Evolutionary conservation across 768 basidiomycete species (phyloP).

Genomic region (Clitopilus passeckerianus): DNA sequence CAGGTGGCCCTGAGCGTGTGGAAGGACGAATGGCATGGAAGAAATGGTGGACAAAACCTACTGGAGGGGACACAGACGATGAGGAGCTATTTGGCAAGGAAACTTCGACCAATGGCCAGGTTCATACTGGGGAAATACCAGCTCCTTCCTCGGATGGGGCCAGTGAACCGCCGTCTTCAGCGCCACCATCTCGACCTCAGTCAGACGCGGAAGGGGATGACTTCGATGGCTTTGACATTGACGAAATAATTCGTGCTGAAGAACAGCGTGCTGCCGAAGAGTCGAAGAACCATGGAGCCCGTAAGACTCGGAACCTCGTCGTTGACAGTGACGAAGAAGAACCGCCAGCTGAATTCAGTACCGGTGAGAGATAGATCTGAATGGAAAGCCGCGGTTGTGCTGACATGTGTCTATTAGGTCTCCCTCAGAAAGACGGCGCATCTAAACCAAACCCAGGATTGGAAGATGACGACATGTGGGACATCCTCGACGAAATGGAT

Average conservation of each 20-base stretch:
- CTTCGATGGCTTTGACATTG: slow-evolving; percentile 45
- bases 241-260: slow-evolving; percentile 44
- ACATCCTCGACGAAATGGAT: slow-evolving; percentile 56
- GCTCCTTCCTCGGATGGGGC: slow-evolving; percentile 21
- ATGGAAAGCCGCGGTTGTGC: not conserved
- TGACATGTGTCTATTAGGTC: not conserved
- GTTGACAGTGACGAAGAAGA: slow-evolving; percentile 46
- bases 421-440: not conserved
- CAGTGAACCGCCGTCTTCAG: slow-evolving; percentile 28
- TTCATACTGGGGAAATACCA: slow-evolving; percentile 6
- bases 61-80: slow-evolving; percentile 16
- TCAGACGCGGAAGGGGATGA: slow-evolving; percentile 32
- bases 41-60: slow-evolving; percentile 14
- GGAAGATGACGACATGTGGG: slow-evolving; percentile 72
- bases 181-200: slow-evolving; percentile 28
- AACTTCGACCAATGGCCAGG: slow-evolving; percentile 5
- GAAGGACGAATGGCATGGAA: slow-evolving; percentile 58
- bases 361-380: not conserved
- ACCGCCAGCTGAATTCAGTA: not conserved
- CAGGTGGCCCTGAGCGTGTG: slow-evolving; percentile 73
- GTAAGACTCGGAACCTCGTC: slow-evolving; percentile 12
- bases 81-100: slow-evolving; percentile 14
- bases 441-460: not conserved
- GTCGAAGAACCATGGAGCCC: slow-evolving; percentile 3
- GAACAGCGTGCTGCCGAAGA: slow-evolving; percentile 19